Percentiles rank a stretch among this genome's conserved stretches.
Evolutionary conservation across 192 early-diverging fungal species (phyloP).

Genomic region (Backusella psychrophila): DNA sequence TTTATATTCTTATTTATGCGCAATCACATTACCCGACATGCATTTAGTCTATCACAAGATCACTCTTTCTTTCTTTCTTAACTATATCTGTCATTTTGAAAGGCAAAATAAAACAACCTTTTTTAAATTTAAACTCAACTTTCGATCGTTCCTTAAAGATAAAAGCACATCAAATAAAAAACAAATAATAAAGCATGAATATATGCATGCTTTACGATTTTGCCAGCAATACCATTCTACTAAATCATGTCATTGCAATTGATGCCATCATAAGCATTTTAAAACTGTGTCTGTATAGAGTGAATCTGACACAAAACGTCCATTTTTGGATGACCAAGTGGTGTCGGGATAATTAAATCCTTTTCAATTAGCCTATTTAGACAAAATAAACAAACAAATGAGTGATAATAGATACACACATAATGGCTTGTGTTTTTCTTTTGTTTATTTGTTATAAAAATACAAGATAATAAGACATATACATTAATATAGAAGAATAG

Average conservation of each 20-base stretch:
- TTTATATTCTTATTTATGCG: neutral
- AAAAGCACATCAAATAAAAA: neutral
- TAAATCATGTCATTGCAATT: neutral
- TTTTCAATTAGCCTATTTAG: neutral
- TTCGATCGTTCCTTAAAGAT: neutral
- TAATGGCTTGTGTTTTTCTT: neutral
- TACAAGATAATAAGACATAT: neutral
- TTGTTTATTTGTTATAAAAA: neutral
- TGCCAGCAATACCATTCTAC: neutral
- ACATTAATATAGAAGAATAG: neutral
- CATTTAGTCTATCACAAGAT: neutral
- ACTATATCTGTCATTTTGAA: neutral
- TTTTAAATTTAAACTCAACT: neutral
- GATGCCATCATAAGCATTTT: neutral
- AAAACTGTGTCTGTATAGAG: neutral
- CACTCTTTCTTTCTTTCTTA: neutral
- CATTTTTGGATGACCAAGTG: neutral
- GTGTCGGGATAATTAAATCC: neutral
- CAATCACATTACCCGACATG: neutral
- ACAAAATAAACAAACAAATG: neutral
- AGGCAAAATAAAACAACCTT: neutral
- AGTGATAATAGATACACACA: neutral
- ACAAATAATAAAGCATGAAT: neutral
- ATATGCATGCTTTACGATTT: neutral
- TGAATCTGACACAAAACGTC: neutral